Evolutionary conservation across 805 yeast genomes (phyloP).

Genomic region (Pachysolen tannophilus): DNA sequence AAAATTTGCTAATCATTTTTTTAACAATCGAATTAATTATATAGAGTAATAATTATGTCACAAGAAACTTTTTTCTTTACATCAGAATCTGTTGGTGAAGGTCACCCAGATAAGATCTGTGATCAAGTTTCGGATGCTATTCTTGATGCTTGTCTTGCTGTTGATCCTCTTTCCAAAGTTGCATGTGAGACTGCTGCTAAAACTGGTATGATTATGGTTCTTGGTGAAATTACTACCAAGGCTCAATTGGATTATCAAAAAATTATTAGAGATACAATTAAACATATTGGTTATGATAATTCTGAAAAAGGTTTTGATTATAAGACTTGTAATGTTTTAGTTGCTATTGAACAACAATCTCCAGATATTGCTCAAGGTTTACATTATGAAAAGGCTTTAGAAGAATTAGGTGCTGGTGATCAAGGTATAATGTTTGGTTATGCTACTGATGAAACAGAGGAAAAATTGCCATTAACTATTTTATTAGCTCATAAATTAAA

Average conservation of each 20-base stretch:
- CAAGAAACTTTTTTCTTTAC: slow-evolving; percentile 60
- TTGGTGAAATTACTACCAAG: slow-evolving; percentile 98
- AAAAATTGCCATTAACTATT: slow-evolving; percentile 91
- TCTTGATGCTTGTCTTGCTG: slow-evolving; percentile 92
- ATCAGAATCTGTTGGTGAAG: slow-evolving; percentile 90
- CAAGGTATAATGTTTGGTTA: slow-evolving; percentile 99
- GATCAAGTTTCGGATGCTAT: slow-evolving; percentile 99
- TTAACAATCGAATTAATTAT: too few species aligned
- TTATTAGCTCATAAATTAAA: slow-evolving; percentile 92
- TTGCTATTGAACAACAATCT: slow-evolving; percentile 98
- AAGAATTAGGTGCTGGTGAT: slow-evolving; percentile 99
- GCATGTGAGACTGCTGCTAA: slow-evolving; percentile 99
- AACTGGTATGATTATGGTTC: slow-evolving; percentile 99
- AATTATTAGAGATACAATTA: slow-evolving; percentile 95
- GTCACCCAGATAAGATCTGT: slow-evolving; percentile 94
- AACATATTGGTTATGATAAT: slow-evolving; percentile 95
- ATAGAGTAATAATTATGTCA: too few species aligned
- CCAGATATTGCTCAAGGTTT: slow-evolving; percentile 99
- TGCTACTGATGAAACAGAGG: slow-evolving; percentile 98
- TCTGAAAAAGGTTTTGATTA: slow-evolving; percentile 97
- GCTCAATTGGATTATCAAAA: slow-evolving; percentile 95
- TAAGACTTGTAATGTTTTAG: slow-evolving; percentile 98
- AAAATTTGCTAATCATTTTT: too few species aligned
- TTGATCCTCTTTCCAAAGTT: slow-evolving; percentile 95
- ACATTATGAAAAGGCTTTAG: slow-evolving; percentile 91